Percentiles rank a stretch among this genome's conserved stretches.
Evolutionary conservation across 805 yeast species (phyloP).

Genomic region (Clavispora phyllophila): DNA sequence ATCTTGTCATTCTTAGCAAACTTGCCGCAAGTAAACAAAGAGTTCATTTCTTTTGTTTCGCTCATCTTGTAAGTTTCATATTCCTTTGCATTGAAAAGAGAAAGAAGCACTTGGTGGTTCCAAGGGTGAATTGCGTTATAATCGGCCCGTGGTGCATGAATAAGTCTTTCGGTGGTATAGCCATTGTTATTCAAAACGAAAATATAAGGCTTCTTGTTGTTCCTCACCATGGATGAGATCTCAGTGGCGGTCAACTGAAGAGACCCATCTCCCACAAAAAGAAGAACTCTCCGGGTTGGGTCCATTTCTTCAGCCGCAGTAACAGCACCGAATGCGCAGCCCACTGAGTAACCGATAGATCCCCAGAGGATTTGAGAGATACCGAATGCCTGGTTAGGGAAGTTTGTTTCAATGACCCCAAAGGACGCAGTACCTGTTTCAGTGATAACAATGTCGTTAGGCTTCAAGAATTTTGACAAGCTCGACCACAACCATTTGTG

Average conservation of each 20-base stretch:
- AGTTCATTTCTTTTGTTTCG: conserved; percentile 55
- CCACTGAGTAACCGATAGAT: conserved; percentile 67
- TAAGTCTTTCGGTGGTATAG: conserved; percentile 70
- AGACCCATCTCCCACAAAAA: conserved; percentile 74
- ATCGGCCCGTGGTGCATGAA: conserved; percentile 61
- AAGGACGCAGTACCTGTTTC: conserved; percentile 77
- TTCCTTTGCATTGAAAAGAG: conserved; percentile 54
- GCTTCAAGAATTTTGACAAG: conserved; percentile 55
- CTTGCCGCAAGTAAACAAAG: conserved; percentile 39
- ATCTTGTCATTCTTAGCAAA: conserved; percentile 55
- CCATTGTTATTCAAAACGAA: conserved; percentile 69
- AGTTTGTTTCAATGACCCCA: conserved; percentile 62
- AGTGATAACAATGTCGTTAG: conserved; percentile 62
- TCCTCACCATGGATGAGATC: conserved; percentile 62
- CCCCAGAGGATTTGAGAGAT: conserved; percentile 76
- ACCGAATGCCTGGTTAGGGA: conserved; percentile 59
- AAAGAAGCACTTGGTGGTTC: conserved; percentile 56
- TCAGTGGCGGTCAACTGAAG: conserved; percentile 72
- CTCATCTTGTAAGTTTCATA: conserved; percentile 52
- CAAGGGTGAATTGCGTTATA: conserved; percentile 67
- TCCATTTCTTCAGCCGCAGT: conserved; percentile 63
- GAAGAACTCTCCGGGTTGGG: conserved; percentile 55
- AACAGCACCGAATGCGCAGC: conserved; percentile 64
- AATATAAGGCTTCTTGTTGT: conserved; percentile 63
- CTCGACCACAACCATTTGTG: conserved; percentile 70